phyloP scores from a whole-genome alignment of 768 basidiomycete species.

The Mycena vitilis region DNA sequence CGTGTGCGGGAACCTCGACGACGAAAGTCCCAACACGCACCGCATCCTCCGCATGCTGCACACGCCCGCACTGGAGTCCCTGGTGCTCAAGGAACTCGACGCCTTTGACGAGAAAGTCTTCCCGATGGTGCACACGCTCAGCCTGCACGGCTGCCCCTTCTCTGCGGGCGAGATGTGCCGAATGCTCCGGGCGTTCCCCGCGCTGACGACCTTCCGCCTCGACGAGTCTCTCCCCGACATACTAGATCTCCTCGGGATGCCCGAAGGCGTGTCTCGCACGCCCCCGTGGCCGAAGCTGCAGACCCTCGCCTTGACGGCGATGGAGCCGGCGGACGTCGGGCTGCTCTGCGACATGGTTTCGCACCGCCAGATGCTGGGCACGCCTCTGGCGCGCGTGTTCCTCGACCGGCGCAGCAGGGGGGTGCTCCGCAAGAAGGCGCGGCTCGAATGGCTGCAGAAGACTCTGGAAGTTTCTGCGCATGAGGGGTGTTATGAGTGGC shows the following conservation, averaged over 20 bases:
- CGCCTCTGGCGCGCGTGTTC: slow-evolving; percentile 39
- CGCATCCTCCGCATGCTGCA: slow-evolving; percentile 50
- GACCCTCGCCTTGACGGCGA: slow-evolving; percentile 47
- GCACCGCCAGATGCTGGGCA: slow-evolving; percentile 36
- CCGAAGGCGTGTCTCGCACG: slow-evolving; percentile 26
- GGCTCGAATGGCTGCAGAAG: slow-evolving; percentile 39
- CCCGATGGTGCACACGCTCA: slow-evolving; percentile 48
- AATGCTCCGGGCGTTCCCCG: slow-evolving; percentile 51
- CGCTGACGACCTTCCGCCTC: slow-evolving; percentile 46
- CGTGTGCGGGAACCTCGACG: slow-evolving; percentile 46
- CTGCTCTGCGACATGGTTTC: slow-evolving; percentile 48
- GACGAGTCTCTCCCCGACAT: slow-evolving; percentile 49
- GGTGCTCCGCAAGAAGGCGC: slow-evolving; percentile 41
- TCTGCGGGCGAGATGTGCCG: slow-evolving; percentile 45
- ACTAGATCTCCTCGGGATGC: slow-evolving; percentile 44
- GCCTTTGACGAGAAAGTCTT: slow-evolving; percentile 48
- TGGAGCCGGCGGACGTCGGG: slow-evolving; percentile 46
- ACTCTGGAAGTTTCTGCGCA: slow-evolving; percentile 46
- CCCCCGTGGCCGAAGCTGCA: slow-evolving; percentile 51
- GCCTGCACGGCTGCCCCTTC: slow-evolving; percentile 50
- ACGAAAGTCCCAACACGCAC: slow-evolving; percentile 35
- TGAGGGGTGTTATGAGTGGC: slow-evolving; percentile 51
- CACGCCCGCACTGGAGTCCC: slow-evolving; percentile 50
- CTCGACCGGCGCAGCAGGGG: slow-evolving; percentile 54
- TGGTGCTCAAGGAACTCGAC: slow-evolving; percentile 50